A percentile compares a stretch with the other conserved stretches of the same genome.
Evolutionary conservation across 2,329 filamentous ascomycete species (phyloP).

Genomic region (Aspergillus cejpii): DNA sequence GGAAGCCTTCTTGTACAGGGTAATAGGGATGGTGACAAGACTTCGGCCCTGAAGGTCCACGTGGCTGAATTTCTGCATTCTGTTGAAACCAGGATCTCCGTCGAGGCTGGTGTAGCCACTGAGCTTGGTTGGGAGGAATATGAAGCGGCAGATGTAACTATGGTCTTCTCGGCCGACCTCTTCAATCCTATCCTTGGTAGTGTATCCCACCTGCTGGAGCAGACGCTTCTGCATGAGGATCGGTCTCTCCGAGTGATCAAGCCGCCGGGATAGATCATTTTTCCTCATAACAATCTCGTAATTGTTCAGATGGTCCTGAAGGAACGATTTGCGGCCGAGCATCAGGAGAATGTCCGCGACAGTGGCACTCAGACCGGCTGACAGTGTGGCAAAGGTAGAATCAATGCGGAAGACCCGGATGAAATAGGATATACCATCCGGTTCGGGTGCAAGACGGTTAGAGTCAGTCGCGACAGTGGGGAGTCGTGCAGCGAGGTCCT

Average conservation of each 20-base stretch:
- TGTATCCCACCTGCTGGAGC: conserved; percentile 86
- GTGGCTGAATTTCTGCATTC: conserved; percentile 85
- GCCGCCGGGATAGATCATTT: conserved; percentile 77
- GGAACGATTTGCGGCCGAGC: conserved; percentile 87
- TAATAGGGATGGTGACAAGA: conserved; percentile 89
- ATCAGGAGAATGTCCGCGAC: conserved; percentile 83
- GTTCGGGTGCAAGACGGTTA: conserved; percentile 60
- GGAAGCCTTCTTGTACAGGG: conserved; percentile 78
- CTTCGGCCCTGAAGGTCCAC: conserved; percentile 87
- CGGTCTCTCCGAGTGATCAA: conserved; percentile 71
- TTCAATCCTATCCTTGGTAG: conserved; percentile 76
- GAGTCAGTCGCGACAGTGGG: conserved; percentile 61
- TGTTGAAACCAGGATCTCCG: conserved; percentile 69
- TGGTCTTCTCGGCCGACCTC: conserved; percentile 95
- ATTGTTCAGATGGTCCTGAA: conserved; percentile 83
- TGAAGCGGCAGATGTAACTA: conserved; percentile 91
- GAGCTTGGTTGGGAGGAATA: conserved; percentile 84
- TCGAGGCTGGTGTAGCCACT: conserved; percentile 68
- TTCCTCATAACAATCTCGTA: conserved; percentile 95
- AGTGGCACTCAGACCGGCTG: conserved; percentile 72
- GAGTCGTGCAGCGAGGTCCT: conserved; percentile 31
- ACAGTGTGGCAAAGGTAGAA: conserved; percentile 88
- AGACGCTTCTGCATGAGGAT: conserved; percentile 86
- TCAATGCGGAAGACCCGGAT: conserved; percentile 93
- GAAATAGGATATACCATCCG: conserved; percentile 72